Percentiles rank a stretch among this genome's conserved stretches.
These are phyloP conservation scores for Neoboletus brunneissimus DNA, from an alignment of 768 basidiomycete species.

Conservation along the genomic window DNA sequence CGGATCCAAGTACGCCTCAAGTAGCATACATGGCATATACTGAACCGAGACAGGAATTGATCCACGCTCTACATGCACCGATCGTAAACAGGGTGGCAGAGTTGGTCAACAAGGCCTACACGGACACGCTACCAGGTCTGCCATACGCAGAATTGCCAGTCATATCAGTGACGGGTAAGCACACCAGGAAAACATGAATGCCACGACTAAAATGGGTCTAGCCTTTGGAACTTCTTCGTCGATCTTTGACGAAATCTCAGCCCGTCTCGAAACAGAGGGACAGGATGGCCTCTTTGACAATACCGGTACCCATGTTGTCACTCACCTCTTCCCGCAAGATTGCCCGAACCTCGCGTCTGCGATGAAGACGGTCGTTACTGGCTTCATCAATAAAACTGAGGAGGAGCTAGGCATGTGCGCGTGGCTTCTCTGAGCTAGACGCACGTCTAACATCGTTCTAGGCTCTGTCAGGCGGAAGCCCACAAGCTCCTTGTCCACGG, in stretches of 20 bases:
- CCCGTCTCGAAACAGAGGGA: slow-evolving; percentile 33
- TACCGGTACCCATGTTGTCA: slow-evolving; percentile 30
- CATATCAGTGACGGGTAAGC: slow-evolving; percentile 53
- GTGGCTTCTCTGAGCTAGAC: slow-evolving; percentile 4
- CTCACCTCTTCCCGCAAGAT: slow-evolving; percentile 58
- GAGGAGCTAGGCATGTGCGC: slow-evolving; percentile 30
- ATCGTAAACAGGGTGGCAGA: slow-evolving; percentile 44
- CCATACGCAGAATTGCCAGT: slow-evolving; percentile 61
- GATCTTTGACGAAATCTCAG: slow-evolving; percentile 45
- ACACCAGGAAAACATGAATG: neutral
- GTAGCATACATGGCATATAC: neutral
- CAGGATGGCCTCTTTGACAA: slow-evolving; percentile 23
- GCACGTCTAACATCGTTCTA: slow-evolving; percentile 13
- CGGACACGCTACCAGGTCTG: slow-evolving; percentile 47
- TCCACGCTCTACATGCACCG: slow-evolving; percentile 47
- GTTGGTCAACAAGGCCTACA: slow-evolving; percentile 44
- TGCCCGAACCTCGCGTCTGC: slow-evolving; percentile 48
- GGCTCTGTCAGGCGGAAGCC: slow-evolving; percentile 44
- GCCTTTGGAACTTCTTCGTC: slow-evolving; percentile 46
- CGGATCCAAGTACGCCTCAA: slow-evolving; percentile 49
- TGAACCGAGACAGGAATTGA: slow-evolving; percentile 38
- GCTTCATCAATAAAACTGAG: slow-evolving; percentile 46
- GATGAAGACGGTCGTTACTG: slow-evolving; percentile 54
- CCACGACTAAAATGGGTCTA: slow-evolving; percentile 16
- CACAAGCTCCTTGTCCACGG: slow-evolving; percentile 50